Conservation (phyloP, 2,329 filamentous ascomycete genomes). For the Venturia asperata region DNA sequence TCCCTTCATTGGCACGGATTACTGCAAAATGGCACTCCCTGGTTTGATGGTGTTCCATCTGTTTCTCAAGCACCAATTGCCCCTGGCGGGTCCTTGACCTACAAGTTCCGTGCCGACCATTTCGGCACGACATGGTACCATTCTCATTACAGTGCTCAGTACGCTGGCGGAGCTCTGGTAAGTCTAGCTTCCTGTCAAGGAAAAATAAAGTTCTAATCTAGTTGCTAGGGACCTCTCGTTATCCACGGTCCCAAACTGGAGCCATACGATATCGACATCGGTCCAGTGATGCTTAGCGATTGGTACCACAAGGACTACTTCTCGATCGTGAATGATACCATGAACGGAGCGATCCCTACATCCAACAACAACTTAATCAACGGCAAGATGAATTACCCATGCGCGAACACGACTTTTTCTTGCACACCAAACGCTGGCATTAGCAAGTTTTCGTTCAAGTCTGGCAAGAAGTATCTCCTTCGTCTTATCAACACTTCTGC, state of each 20-base stretch:
- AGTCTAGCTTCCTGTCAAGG: background rate
- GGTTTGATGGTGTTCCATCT: slow-evolving; percentile 33
- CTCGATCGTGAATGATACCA: slow-evolving; percentile 22
- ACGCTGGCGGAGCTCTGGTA: slow-evolving; percentile 25
- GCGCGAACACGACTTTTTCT: slow-evolving; percentile 23
- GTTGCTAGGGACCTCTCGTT: slow-evolving; percentile 25
- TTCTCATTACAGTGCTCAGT: slow-evolving; percentile 28
- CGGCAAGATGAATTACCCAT: slow-evolving; percentile 28
- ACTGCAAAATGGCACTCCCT: slow-evolving; percentile 29
- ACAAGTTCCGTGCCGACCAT: slow-evolving; percentile 27
- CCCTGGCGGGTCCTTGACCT: slow-evolving; percentile 28
- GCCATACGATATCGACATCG: slow-evolving; percentile 27
- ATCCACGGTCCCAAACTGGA: slow-evolving; percentile 25
- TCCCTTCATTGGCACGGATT: slow-evolving; percentile 32
- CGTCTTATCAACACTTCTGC: slow-evolving; percentile 39
- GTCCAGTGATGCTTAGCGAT: slow-evolving; percentile 25
- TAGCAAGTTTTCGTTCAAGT: slow-evolving; percentile 34
- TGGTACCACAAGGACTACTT: slow-evolving; percentile 25
- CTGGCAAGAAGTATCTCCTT: slow-evolving; percentile 37
- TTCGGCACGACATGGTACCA: slow-evolving; percentile 21
- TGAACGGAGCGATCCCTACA: slow-evolving; percentile 19
- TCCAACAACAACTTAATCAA: slow-evolving; percentile 23
- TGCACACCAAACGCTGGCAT: slow-evolving; percentile 25
- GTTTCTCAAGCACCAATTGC: slow-evolving; percentile 32
- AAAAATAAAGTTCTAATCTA: background rate